Evolutionary conservation across 2,329 filamentous ascomycete genomes (phyloP).

Genomic region (Orbilia oligospora): DNA sequence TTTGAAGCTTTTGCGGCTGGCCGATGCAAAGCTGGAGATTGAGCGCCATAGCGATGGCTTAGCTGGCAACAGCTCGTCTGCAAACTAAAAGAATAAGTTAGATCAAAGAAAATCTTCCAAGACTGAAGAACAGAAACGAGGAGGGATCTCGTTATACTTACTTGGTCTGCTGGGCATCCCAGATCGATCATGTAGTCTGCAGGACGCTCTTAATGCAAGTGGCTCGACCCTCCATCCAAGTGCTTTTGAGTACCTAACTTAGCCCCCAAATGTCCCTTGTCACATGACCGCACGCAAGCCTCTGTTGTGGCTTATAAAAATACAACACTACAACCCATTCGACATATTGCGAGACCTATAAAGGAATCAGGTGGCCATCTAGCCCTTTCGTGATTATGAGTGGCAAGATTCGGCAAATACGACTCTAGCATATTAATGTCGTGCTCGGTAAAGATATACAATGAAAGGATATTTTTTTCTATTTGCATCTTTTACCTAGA

Average conservation of each 20-base stretch:
- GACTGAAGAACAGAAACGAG: constrained; percentile 34
- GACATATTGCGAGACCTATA: neutral
- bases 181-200: neutral
- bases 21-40: constrained; percentile 6
- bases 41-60: constrained; percentile 33
- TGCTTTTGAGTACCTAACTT: too few species aligned
- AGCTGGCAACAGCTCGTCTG: constrained; percentile 30
- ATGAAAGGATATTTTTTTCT: too few species aligned
- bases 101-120: constrained; percentile 10
- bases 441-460: too few species aligned
- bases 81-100: constrained; percentile 6
- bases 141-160: constrained; percentile 1
- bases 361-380: neutral
- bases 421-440: too few species aligned
- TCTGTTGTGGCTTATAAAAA: neutral
- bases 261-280: neutral
- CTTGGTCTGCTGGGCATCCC: constrained; percentile 18
- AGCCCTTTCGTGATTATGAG: too few species aligned
- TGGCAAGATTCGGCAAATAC: too few species aligned
- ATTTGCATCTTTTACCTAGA: too few species aligned
- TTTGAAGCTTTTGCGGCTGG: constrained; percentile 11
- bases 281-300: neutral
- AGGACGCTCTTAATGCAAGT: neutral
- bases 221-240: too few species aligned
- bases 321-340: constrained; percentile 1